Conservation (phyloP, 2,329 filamentous ascomycete species). For the Aspergillus fijiensis region DNA sequence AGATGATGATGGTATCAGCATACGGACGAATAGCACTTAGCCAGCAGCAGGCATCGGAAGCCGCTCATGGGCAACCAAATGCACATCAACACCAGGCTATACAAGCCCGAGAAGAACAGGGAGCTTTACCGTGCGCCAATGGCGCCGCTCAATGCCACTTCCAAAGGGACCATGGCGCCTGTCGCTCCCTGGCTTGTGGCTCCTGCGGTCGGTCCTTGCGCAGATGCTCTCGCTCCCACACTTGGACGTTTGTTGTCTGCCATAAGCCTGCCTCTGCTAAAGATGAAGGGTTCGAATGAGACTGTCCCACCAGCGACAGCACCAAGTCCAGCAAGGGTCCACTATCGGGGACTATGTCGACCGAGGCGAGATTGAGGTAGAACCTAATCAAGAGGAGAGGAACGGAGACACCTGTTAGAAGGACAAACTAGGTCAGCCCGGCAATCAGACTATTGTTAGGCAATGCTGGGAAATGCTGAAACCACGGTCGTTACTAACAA, state of each 20-base stretch:
- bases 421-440: not conserved
- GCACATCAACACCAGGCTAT: not conserved
- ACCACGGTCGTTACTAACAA: conserved; percentile 4
- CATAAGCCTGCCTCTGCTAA: conserved; percentile 40
- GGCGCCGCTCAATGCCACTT: conserved; percentile 58
- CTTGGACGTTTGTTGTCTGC: conserved; percentile 60
- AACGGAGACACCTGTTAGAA: not conserved
- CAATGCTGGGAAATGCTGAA: conserved; percentile 3
- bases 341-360: not conserved
- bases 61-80: not conserved
- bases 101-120: not conserved
- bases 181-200: conserved; percentile 38
- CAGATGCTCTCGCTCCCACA: conserved; percentile 50
- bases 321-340: not conserved
- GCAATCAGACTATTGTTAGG: conserved; percentile 1
- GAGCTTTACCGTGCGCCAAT: conserved; percentile 60
- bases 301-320: not conserved
- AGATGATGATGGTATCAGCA: conserved; percentile 4
- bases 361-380: not conserved
- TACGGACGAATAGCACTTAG: not conserved
- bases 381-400: not conserved
- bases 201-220: conserved; percentile 38
- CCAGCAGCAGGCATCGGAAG: not conserved
- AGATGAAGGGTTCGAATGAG: not conserved
- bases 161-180: conserved; percentile 50